Conservation (phyloP, 2,329 filamentous ascomycete species). For the Penicillium sp. region DNA sequence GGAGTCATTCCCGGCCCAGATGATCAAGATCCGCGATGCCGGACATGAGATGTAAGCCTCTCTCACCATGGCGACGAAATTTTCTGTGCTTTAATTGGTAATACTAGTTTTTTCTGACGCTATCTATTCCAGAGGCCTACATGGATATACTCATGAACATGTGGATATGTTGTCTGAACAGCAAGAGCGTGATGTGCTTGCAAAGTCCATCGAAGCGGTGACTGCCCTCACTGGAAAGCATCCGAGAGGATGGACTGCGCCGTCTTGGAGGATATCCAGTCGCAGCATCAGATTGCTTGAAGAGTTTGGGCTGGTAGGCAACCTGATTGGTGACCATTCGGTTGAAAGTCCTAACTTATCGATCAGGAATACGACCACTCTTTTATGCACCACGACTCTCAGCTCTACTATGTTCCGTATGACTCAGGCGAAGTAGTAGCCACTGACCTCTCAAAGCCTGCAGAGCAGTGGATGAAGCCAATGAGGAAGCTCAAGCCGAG, state of each 20-base stretch:
- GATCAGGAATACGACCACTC: slow-evolving; percentile 37
- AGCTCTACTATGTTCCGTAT: slow-evolving; percentile 33
- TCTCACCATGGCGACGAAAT: background rate
- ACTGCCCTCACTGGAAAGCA: slow-evolving; percentile 71
- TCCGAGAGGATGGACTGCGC: slow-evolving; percentile 46
- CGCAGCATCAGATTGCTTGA: slow-evolving; percentile 36
- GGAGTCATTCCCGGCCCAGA: slow-evolving; percentile 12
- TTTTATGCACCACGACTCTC: slow-evolving; percentile 41
- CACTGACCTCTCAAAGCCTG: slow-evolving; percentile 8
- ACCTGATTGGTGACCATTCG: background rate
- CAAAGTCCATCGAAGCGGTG: slow-evolving; percentile 70
- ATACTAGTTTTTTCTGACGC: background rate
- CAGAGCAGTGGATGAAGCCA: slow-evolving; percentile 16
- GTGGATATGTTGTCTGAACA: slow-evolving; percentile 69
- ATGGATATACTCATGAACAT: slow-evolving; percentile 72
- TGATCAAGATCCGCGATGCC: slow-evolving; percentile 11
- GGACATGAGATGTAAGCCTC: slow-evolving; percentile 16
- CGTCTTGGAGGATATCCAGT: slow-evolving; percentile 31
- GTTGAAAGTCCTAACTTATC: background rate
- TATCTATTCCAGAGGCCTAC: slow-evolving; percentile 7
- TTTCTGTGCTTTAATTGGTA: background rate
- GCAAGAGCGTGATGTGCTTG: slow-evolving; percentile 73
- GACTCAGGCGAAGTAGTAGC: background rate
- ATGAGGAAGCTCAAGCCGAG: slow-evolving; percentile 8
- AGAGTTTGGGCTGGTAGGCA: slow-evolving; percentile 34